A percentile compares a stretch with the other conserved stretches of the same genome.
These are phyloP conservation scores for Eutrema salsugineum DNA, from an alignment of 441 rosid species.

Conservation along the genomic window DNA sequence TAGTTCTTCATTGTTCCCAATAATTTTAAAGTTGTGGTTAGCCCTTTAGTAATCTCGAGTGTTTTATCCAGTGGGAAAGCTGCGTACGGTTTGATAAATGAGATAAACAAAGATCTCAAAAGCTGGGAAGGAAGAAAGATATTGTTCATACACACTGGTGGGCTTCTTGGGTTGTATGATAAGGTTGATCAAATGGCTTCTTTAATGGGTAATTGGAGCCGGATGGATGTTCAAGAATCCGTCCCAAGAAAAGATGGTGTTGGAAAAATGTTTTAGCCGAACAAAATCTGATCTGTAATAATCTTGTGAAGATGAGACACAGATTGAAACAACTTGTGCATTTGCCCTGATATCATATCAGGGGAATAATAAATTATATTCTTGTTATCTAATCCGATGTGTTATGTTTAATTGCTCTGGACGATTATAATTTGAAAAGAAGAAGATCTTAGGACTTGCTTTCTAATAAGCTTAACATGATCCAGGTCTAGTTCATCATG, in stretches of 20 bases:
- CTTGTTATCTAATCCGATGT: not conserved
- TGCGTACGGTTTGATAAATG: slow-evolving; percentile 68
- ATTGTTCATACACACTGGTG: slow-evolving; percentile 86
- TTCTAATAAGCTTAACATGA: not conserved
- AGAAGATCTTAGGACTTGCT: no score
- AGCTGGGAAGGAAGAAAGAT: slow-evolving; percentile 83
- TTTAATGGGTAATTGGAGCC: slow-evolving; percentile 54
- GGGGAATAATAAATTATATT: not conserved
- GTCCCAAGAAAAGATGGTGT: slow-evolving; percentile 62
- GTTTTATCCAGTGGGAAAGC: slow-evolving; percentile 68
- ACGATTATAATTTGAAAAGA: no score
- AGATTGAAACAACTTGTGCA: slow-evolving; percentile 4
- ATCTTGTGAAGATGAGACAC: slow-evolving; percentile 1
- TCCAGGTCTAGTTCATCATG: no score
- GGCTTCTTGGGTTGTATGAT: slow-evolving; percentile 74
- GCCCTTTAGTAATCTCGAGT: not conserved
- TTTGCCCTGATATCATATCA: not conserved
- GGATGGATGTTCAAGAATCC: slow-evolving; percentile 79
- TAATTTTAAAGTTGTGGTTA: not conserved
- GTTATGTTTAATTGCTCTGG: not conserved
- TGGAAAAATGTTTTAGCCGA: slow-evolving; percentile 76
- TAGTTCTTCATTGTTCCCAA: not conserved
- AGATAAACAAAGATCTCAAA: slow-evolving; percentile 64
- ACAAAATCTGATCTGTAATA: not conserved
- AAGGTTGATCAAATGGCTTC: slow-evolving; percentile 78